These are phyloP conservation scores for Solanum phureja DNA, from an alignment of 257 asterid genomes.

Conservation along the genomic window DNA sequence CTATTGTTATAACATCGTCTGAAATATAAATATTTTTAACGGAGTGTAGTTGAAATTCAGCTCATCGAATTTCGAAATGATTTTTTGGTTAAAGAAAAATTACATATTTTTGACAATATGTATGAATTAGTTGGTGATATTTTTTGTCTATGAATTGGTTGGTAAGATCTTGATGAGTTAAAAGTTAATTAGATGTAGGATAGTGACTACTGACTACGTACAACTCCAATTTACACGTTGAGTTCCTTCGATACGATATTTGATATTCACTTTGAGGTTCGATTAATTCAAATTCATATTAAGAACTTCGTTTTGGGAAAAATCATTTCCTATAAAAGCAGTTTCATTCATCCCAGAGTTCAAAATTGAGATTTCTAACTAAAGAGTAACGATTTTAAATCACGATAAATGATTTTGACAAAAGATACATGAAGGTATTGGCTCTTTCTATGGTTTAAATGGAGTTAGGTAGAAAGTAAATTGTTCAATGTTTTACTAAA, in stretches of 20 bases:
- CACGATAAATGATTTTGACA: background rate
- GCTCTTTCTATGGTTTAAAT: too few species aligned
- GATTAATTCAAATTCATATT: accelerated
- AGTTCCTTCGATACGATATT: background rate
- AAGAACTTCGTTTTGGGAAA: background rate
- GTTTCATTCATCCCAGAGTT: too few species aligned
- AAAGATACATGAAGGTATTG: background rate
- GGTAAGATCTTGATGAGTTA: background rate
- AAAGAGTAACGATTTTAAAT: background rate
- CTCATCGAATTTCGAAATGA: background rate
- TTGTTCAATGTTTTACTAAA: background rate
- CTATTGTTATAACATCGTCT: too few species aligned
- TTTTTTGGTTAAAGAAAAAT: background rate
- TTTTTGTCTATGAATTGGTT: background rate
- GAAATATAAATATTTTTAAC: too few species aligned
- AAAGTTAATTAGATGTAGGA: background rate
- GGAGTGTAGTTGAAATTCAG: background rate
- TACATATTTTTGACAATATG: background rate
- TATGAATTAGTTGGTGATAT: background rate
- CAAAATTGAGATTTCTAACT: too few species aligned
- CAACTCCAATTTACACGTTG: too few species aligned
- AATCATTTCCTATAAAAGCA: background rate
- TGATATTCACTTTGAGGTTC: background rate
- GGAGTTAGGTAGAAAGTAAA: background rate
- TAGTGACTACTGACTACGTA: background rate